These are phyloP conservation scores for Pythium scleroteichum DNA, from an alignment of 352 stramenopile species.

Conservation along the genomic window DNA sequence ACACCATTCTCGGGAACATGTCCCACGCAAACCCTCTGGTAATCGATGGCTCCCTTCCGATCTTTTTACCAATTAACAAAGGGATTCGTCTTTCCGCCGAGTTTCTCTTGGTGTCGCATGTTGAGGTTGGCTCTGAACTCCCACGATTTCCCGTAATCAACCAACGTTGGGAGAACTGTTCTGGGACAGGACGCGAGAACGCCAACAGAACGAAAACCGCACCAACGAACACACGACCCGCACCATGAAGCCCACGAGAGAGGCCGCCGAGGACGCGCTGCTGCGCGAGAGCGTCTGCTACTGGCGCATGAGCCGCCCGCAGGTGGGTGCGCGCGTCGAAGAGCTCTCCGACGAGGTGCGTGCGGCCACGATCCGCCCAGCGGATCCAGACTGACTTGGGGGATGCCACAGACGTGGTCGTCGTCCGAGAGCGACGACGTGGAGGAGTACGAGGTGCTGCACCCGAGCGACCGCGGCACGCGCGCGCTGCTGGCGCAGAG, in stretches of 20 bases:
- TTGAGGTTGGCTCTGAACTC: conserved; percentile 14
- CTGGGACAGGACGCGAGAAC: not conserved
- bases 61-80: not conserved
- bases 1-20: too few relatives aligned
- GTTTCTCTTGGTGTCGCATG: conserved; percentile 1
- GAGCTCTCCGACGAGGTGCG: conserved; percentile 7
- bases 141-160: not conserved
- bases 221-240: conserved; percentile 2
- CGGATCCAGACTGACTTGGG: not conserved
- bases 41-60: too few relatives aligned
- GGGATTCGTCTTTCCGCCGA: conserved; percentile 9
- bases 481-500: conserved; percentile 51
- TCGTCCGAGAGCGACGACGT: conserved; percentile 30
- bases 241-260: not conserved
- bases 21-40: too few relatives aligned
- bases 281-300: conserved; percentile 27
- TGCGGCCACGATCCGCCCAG: not conserved
- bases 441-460: conserved; percentile 63
- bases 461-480: conserved; percentile 43
- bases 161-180: not conserved
- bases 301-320: conserved; percentile 27
- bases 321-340: conserved; percentile 1
- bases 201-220: conserved; percentile 1
- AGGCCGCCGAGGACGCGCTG: conserved; percentile 2
- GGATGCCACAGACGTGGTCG: not conserved